Base-by-base conservation (phyloP, 2,329 filamentous ascomycete species). In the Seiridium cupressi region DNA sequence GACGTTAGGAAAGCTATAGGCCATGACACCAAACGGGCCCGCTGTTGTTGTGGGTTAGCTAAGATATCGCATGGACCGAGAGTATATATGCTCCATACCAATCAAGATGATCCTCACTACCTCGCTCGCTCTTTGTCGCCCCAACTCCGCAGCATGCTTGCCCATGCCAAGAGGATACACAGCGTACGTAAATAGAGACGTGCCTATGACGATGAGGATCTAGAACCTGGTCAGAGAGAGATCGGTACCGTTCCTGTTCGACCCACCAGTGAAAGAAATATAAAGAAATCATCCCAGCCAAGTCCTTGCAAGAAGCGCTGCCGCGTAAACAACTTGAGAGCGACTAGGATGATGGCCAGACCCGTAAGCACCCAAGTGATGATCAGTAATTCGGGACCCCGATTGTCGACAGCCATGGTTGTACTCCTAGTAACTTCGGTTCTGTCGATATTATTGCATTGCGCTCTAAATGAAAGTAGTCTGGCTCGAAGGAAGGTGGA, bases 221-320 rank as follows among this genome's bases (percentile, higher is more conserved):
- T 60, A 10, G 13, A 49, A 11, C 6, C 3, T 4, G 7, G 47
- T 9, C 47, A 49, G 8, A 32, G 4, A 40, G 47, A 26, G 18
- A 26, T 26, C 18, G 18, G 18, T 26, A 26, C 18, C 18, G 18
- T 26, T 26, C 18, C 18, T 26, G 18, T 26, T 26, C 26, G 8
- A 35, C 47, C 35, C 47, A 71, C 69, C 63, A 70, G 32, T 1
- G 69, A 69, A 18, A 69, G 62, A 44, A 70, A 68, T 32, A 71
- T 71, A 38, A 71, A 69, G 48, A 70, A 68, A 51, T 70, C 69
- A 63, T 70, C 69, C 68, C 69, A 71, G 18, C 68, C 69, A 6
- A 65, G 34, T 4, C 51, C 44, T 32, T 65, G 66, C 6, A 42
- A 35, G n/a, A 67, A 59, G 8, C 62, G 61, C 3, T 62, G 58